Percentiles rank a stretch among this genome's conserved stretches.
Conservation (phyloP, 305 asterid species). For the Plantago lanceolata region DNA sequence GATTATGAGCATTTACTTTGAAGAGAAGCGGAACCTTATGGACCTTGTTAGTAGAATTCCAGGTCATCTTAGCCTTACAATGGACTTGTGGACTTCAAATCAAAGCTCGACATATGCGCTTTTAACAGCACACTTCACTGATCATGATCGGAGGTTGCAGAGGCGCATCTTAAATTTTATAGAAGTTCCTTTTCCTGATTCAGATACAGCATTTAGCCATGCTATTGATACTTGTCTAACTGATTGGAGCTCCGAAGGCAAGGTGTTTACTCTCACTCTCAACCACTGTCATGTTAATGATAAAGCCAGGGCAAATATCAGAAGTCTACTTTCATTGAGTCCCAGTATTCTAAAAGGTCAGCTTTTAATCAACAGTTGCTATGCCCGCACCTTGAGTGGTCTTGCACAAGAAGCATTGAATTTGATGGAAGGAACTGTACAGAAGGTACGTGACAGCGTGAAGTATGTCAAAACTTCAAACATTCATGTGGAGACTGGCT, state of each 20-base stretch:
- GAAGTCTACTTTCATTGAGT: conserved; percentile 47
- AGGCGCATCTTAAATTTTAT: conserved; percentile 52
- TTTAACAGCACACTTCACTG: conserved; percentile 71
- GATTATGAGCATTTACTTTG: conserved; percentile 44
- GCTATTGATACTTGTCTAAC: conserved; percentile 56
- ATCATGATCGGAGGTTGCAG: conserved; percentile 69
- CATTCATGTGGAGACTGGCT: conserved; percentile 49
- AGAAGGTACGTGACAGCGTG: conserved; percentile 67
- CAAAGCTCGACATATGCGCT: conserved; percentile 47
- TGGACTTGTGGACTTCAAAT: conserved; percentile 65
- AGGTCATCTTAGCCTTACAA: conserved; percentile 62
- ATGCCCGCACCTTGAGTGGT: conserved; percentile 49
- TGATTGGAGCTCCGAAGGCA: conserved; percentile 60
- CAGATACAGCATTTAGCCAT: conserved; percentile 45
- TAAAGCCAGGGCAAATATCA: conserved; percentile 43
- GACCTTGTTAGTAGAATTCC: conserved; percentile 47
- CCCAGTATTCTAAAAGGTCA: conserved; percentile 57
- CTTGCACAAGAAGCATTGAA: conserved; percentile 59
- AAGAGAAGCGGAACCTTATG: conserved; percentile 61
- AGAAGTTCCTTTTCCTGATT: conserved; percentile 49
- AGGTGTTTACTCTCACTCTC: conserved; percentile 54
- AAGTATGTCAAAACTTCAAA: conserved; percentile 57
- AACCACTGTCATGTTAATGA: conserved; percentile 35
- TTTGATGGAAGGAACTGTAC: conserved; percentile 36
- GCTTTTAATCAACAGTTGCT: conserved; percentile 64